Evolutionary conservation across 768 basidiomycete species (phyloP).

Genomic region (Agaricus subrufescens): DNA sequence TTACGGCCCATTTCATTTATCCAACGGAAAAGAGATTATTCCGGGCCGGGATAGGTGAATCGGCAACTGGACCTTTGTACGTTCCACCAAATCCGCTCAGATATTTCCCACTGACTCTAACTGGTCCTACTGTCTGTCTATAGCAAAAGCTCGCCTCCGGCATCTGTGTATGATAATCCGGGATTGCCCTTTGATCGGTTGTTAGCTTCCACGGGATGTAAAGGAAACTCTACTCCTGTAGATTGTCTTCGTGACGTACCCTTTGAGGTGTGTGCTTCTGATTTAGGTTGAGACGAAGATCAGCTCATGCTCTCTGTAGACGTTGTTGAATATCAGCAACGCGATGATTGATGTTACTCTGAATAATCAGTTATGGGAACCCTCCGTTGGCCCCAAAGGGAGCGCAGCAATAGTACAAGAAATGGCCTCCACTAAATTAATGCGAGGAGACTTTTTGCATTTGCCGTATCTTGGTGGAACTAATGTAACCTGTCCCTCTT

Average conservation of each 20-base stretch:
- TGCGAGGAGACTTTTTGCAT: slow-evolving; percentile 44
- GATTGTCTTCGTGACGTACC: slow-evolving; percentile 42
- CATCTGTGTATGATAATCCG: slow-evolving; percentile 43
- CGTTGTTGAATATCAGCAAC: slow-evolving; percentile 42
- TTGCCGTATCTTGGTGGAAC: slow-evolving; percentile 54
- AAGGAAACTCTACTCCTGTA: slow-evolving; percentile 31
- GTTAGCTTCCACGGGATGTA: slow-evolving; percentile 40
- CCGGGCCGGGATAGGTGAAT: slow-evolving; percentile 50
- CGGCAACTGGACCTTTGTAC: slow-evolving; percentile 51
- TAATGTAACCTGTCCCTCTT: slow-evolving; percentile 23
- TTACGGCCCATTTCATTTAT: slow-evolving; percentile 43
- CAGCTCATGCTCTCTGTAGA: slow-evolving; percentile 24
- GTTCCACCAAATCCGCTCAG: slow-evolving; percentile 12
- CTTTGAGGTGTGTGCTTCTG: slow-evolving; percentile 28
- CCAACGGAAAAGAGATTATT: slow-evolving; percentile 34
- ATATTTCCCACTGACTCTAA: background rate
- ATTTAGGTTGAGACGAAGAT: background rate
- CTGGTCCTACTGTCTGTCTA: too few species aligned
- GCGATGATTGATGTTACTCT: slow-evolving; percentile 38
- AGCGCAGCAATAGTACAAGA: slow-evolving; percentile 36
- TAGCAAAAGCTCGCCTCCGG: slow-evolving; percentile 49
- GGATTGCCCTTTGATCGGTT: slow-evolving; percentile 48
- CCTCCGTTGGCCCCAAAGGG: slow-evolving; percentile 45
- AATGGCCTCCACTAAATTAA: slow-evolving; percentile 40
- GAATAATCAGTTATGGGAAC: slow-evolving; percentile 57